phyloP scores from a whole-genome alignment of 306 rosid genomes.

The Pterocarpus santalinus region DNA sequence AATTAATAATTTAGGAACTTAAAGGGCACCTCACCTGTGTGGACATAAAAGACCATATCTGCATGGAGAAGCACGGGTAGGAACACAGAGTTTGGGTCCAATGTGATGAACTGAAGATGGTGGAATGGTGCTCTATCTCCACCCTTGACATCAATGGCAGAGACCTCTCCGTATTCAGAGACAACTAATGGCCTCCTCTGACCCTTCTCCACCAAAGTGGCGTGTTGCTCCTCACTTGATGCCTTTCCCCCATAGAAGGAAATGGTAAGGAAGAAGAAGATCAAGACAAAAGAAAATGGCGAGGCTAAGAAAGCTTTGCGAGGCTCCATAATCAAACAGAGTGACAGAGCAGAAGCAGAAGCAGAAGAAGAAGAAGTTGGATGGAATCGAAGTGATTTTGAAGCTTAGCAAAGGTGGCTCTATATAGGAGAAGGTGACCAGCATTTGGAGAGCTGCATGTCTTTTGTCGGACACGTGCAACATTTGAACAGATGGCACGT shows the following conservation, averaged over 20 bases:
- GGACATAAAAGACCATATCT: constrained; percentile 78
- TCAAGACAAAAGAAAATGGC: constrained; percentile 35
- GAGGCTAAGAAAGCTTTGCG: constrained; percentile 20
- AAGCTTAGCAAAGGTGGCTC: constrained; percentile 33
- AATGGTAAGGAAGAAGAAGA: constrained; percentile 45
- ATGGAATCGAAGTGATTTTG: constrained; percentile 23
- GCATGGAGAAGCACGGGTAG: constrained; percentile 91
- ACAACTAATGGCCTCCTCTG: constrained; percentile 58
- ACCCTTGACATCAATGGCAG: constrained; percentile 61
- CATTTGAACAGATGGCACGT: constrained; percentile 56
- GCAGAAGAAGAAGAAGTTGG: not conserved
- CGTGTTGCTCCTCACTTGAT: constrained; percentile 45
- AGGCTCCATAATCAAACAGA: constrained; percentile 37
- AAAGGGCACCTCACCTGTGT: constrained; percentile 59
- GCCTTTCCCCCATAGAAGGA: constrained; percentile 47
- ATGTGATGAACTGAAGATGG: constrained; percentile 80
- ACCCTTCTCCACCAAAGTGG: constrained; percentile 56
- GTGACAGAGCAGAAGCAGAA: not conserved
- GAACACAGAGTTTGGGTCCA: constrained; percentile 86
- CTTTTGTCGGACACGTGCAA: constrained; percentile 63
- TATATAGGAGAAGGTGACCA: constrained; percentile 47
- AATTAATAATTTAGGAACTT: not conserved
- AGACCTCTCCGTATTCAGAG: constrained; percentile 71
- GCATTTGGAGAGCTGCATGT: constrained; percentile 53
- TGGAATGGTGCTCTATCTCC: constrained; percentile 59